Base-by-base conservation (phyloP, 768 basidiomycete species). In the Tephrocybe sp. region DNA sequence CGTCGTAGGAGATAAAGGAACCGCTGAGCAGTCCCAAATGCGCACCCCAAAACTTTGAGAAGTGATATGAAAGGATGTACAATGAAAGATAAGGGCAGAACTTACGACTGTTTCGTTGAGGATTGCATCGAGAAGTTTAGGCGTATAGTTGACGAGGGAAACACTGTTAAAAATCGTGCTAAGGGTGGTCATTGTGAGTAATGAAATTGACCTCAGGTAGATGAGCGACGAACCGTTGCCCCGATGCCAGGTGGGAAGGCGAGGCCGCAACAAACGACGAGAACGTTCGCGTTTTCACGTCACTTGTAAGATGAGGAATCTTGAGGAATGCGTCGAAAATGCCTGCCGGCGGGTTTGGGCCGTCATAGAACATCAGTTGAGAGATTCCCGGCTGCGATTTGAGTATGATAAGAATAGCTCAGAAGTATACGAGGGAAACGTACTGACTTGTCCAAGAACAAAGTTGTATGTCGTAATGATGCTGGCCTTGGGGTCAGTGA, bases 321-420 rank as follows among this genome's bases (percentile, higher is more conserved):
- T 66, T 64, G 16, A 80, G 54, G 62, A 78, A 78, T 10, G 68
- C 69, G 50, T 81, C 77, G 52, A 80, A 81, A 18, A 79, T 70
- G 0, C 76, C 78, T 0, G 54, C 50, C 0, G 78, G 79, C 1
- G 72, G 71, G 0, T 61, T 69, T 9, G 82, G 81, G 0, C 54
- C 76, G 54, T 85, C 77, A 55, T 86, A 85, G 64, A 85, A 86
- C 19, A 85, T 42, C 3, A 78, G 45, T 9, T 65, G 57, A 2
- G 60, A 62, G 9, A 70, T 56, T n/a, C 21, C 22, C 27, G 34
- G 39, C 38, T 52, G 27, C 21, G 11, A 29, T 37, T 29, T 29
- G 1, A 42, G 11, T 29, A 5, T 15, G 12, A 2, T 11, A 3
- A 30, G 8, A 23, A 29, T 18, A 3, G 25, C 18, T 9, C 11